Evolutionary conservation across 257 asterid genomes (phyloP), one percentile per base, ranked within the genome.

Genomic region (Solanum lycopersicoides): DNA sequence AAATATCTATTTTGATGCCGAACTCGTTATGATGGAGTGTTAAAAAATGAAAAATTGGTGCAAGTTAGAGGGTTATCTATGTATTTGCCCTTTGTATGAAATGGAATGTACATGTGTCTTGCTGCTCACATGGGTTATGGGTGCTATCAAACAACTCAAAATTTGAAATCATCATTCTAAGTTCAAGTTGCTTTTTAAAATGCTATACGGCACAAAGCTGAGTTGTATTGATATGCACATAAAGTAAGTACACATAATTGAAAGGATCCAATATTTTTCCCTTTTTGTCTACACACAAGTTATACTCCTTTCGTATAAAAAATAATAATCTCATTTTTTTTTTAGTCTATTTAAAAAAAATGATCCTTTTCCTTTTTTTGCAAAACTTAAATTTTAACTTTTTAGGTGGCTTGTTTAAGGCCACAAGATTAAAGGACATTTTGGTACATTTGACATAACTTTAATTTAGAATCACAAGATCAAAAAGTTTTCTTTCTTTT

Each of bases 161-260:
- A 12, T 75, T 76, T 76, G 35, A 41, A 41, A 9, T 7, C 21
- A 77, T 77, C 84, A 77, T 77, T 44, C 23, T 44, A 9, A 44
- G 15, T 44, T 44, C 65, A 14, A 77, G 6, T 14, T 25, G 39
- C 39, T 42, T 39, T 79, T 15, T 45, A 1, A 79, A 79, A 79
- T 25, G 84, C 10, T 28, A 1, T 45, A 18, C 25, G 18, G 28
- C 84, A 45, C 65, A 79, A 25, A 79, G 66, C 66, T 79, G 42
- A 15, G 84, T 23, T 79, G 84, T 34, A 11, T 45, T 45, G 41
- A 44, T 12, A 53, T 79, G 84, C 42, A 79, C 20, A 44, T 16
- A 1, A 80, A 80, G 84, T 80, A 80, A 80, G 84, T 80, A 80
- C 39, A 44, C 16, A 47, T 47, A 45, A 45, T 80, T 47, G 84